Evolutionary conservation across 2,329 filamentous ascomycete species (phyloP).

Genomic region (Venturia aucupariae): DNA sequence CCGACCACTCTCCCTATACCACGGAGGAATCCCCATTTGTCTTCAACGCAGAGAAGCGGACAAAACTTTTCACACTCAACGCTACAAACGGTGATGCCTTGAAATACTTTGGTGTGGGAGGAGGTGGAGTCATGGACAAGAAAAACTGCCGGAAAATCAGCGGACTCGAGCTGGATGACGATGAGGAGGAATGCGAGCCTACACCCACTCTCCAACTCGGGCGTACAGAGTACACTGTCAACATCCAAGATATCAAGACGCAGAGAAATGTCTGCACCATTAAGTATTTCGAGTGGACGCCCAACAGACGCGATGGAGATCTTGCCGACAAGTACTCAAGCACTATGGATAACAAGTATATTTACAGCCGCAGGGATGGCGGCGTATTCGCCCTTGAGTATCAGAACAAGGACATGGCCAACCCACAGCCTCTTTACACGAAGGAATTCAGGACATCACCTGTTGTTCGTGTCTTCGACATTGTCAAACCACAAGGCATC

Average conservation of each 20-base stretch:
- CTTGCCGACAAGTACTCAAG: conserved; percentile 71
- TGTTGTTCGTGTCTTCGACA: conserved; percentile 81
- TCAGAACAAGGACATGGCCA: conserved; percentile 34
- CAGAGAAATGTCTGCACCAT: conserved; percentile 76
- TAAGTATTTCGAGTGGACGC: conserved; percentile 88
- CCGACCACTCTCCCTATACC: conserved; percentile 74
- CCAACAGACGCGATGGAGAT: conserved; percentile 84
- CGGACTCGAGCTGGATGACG: conserved; percentile 49
- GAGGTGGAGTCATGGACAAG: conserved; percentile 57
- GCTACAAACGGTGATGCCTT: conserved; percentile 74
- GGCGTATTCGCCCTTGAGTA: conserved; percentile 73
- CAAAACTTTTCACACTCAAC: conserved; percentile 79
- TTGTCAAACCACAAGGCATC: conserved; percentile 61
- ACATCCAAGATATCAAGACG: conserved; percentile 66
- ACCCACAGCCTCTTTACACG: conserved; percentile 23
- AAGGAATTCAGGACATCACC: conserved; percentile 60
- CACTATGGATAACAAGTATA: conserved; percentile 79
- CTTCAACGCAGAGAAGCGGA: conserved; percentile 88
- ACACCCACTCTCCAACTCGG: conserved; percentile 75
- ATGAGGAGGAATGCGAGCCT: conserved; percentile 67
- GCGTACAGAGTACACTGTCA: conserved; percentile 81
- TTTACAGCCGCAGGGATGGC: conserved; percentile 80
- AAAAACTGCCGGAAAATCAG: conserved; percentile 67
- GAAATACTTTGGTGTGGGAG: conserved; percentile 72
- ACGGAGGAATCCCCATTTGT: conserved; percentile 68